phyloP scores from a whole-genome alignment of 1,284 basidiomycete species.

The Vanrija humicola region DNA sequence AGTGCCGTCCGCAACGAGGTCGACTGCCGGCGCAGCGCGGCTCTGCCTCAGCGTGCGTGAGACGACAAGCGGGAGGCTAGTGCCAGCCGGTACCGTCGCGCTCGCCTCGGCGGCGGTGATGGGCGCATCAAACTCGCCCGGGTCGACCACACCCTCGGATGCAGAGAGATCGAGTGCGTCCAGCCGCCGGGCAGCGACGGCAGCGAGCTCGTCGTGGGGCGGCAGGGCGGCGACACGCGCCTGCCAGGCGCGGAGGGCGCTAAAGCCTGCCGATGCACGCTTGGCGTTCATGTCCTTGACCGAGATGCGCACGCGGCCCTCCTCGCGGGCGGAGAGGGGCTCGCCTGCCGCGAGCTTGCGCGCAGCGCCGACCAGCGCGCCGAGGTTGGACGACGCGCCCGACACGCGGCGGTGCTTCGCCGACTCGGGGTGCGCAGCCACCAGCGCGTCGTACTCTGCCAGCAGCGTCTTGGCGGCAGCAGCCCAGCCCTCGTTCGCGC shows the following conservation, averaged over 20 bases:
- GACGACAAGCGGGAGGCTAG: not conserved
- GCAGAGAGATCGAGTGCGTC: not conserved
- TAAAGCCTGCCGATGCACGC: conserved; percentile 2
- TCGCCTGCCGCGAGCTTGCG: not conserved
- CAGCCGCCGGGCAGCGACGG: not conserved
- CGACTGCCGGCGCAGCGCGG: not conserved
- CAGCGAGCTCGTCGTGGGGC: not conserved
- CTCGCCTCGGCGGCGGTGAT: not conserved
- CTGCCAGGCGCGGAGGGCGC: not conserved
- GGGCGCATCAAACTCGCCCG: not conserved
- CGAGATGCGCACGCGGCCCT: conserved; percentile 1
- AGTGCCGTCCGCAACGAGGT: not conserved
- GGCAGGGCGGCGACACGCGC: not conserved
- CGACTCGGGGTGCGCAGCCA: not conserved
- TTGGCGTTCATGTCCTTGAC: conserved; percentile 1
- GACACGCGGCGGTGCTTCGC: not conserved
- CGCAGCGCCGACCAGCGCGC: conserved; percentile 1
- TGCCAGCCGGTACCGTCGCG: not conserved
- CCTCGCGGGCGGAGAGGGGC: not conserved
- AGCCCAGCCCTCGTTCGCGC: not conserved
- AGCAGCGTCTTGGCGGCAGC: not conserved
- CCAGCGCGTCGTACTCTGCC: not conserved
- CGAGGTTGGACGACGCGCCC: not conserved
- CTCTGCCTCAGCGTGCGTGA: not conserved
- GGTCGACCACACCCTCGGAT: not conserved